Conservation (phyloP, 331 rosid species). For the Spiraea crenata region DNA sequence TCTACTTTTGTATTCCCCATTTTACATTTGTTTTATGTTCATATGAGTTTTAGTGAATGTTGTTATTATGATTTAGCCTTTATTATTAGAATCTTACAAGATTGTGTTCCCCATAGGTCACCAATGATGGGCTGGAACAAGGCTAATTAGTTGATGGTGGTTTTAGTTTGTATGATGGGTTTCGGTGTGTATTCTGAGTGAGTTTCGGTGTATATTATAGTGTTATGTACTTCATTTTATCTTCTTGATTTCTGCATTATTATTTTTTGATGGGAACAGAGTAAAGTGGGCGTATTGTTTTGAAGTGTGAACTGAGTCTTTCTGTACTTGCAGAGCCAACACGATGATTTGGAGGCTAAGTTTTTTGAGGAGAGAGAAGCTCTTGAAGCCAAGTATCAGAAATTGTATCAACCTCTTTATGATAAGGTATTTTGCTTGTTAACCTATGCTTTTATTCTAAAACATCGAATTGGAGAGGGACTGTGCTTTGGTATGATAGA, state of each 20-base stretch:
- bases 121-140: slow-evolving; percentile 95
- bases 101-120: slow-evolving; percentile 53
- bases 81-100: slow-evolving; percentile 13
- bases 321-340: slow-evolving; percentile 49
- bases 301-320: not conserved
- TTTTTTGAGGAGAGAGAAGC: slow-evolving; percentile 85
- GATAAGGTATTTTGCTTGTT: too few relatives aligned
- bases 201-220: not conserved
- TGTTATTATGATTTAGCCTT: slow-evolving; percentile 6
- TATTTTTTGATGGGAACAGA: not conserved
- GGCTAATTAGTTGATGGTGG: slow-evolving; percentile 61
- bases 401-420: too few relatives aligned
- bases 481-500: too few relatives aligned
- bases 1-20: too few relatives aligned
- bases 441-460: too few relatives aligned
- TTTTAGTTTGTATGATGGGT: too few relatives aligned
- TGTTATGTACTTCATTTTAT: not conserved
- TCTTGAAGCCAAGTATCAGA: slow-evolving; percentile 81
- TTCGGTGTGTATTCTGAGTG: too few relatives aligned
- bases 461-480: too few relatives aligned
- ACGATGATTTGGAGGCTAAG: slow-evolving; percentile 66
- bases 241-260: not conserved
- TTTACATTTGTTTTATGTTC: too few relatives aligned
- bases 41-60: too few relatives aligned
- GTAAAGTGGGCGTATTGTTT: not conserved